Percentiles rank a stretch among this genome's conserved stretches.
Evolutionary conservation across 768 basidiomycete species (phyloP).

Genomic region (Paxillus rubicundulus): DNA sequence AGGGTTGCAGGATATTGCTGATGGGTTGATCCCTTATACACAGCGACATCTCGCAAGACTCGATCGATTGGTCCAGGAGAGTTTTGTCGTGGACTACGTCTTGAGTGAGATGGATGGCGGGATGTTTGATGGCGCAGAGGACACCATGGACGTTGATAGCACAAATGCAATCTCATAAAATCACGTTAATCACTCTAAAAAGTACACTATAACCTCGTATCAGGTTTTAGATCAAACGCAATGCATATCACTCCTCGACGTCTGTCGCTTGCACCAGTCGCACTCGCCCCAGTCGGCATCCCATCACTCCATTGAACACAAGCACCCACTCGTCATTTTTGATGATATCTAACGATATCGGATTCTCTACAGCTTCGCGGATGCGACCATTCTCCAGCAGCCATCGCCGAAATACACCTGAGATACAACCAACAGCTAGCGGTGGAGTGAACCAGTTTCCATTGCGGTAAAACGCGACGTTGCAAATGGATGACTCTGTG

Average conservation of each 20-base stretch:
- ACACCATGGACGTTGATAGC: constrained; percentile 40
- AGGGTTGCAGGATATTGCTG: constrained; percentile 71
- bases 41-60: constrained; percentile 86
- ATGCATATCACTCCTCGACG: background rate
- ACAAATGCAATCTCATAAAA: constrained; percentile 1
- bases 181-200: constrained; percentile 4
- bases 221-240: background rate
- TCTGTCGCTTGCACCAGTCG: background rate
- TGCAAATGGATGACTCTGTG: constrained; percentile 70
- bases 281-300: constrained; percentile 56
- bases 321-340: constrained; percentile 61
- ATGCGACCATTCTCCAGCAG: constrained; percentile 60
- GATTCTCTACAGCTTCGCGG: constrained; percentile 44
- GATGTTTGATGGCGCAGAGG: constrained; percentile 53
- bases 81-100: constrained; percentile 91
- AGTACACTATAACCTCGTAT: constrained; percentile 10
- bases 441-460: constrained; percentile 66
- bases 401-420: constrained; percentile 68
- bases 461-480: constrained; percentile 62
- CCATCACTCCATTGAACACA: constrained; percentile 69
- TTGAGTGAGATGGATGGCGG: constrained; percentile 86
- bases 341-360: constrained; percentile 43
- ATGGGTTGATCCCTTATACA: constrained; percentile 89
- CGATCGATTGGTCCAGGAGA: constrained; percentile 89
- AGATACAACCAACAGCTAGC: constrained; percentile 61